Conservation (phyloP, 768 basidiomycete genomes). For the Inosperma sp. region DNA sequence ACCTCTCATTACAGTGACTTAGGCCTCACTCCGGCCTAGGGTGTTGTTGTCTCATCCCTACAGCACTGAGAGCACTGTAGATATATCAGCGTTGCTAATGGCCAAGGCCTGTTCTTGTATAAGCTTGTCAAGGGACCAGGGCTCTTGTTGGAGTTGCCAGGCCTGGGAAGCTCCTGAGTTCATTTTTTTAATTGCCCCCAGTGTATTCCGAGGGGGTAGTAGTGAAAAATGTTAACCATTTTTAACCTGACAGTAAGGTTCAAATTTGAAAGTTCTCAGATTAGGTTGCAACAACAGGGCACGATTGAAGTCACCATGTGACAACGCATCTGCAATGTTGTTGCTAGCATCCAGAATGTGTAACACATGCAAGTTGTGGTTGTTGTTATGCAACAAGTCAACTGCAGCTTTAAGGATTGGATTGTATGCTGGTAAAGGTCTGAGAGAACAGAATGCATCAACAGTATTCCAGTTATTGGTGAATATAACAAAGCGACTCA, state of each 20-base stretch:
- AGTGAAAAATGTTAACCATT: too few relatives aligned
- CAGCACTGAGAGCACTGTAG: too few relatives aligned
- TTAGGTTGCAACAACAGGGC: not conserved
- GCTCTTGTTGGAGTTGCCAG: too few relatives aligned
- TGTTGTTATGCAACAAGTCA: constrained; percentile 12
- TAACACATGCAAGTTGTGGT: constrained; percentile 21
- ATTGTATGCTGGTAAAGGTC: constrained; percentile 21
- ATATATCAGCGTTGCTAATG: too few relatives aligned
- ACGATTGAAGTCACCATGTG: constrained; percentile 12
- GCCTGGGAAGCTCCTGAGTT: not conserved
- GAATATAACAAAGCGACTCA: constrained; percentile 14
- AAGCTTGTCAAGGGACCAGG: constrained; percentile 9
- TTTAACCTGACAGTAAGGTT: too few relatives aligned
- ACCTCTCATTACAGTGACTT: too few relatives aligned
- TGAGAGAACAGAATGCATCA: constrained; percentile 27
- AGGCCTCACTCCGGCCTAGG: too few relatives aligned
- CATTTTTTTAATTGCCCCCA: constrained; percentile 12
- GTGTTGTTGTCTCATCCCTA: too few relatives aligned
- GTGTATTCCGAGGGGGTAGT: too few relatives aligned
- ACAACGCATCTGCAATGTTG: constrained; percentile 29
- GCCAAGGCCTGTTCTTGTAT: constrained; percentile 12
- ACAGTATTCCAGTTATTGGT: constrained; percentile 33
- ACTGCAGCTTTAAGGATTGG: constrained; percentile 16
- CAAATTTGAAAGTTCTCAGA: too few relatives aligned
- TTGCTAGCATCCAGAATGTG: constrained; percentile 26